phyloP scores from a whole-genome alignment of 192 early-diverging fungal species.

The Allomyces arbusculus region DNA sequence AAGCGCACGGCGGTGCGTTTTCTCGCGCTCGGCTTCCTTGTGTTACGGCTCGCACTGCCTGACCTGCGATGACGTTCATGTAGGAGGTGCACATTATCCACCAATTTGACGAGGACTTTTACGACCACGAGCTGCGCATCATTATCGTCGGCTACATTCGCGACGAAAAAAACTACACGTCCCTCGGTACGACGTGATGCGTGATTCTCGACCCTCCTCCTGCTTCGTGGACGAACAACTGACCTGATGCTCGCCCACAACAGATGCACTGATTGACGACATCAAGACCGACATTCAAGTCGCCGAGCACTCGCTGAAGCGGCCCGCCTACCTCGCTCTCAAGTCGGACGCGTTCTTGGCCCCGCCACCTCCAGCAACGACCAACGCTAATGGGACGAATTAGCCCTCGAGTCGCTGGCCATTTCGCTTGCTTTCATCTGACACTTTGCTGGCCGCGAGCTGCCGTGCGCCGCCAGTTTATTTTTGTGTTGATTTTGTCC shows the following conservation, averaged over 20 bases:
- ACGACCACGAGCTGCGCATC: conserved; percentile 61
- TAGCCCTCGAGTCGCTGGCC: too few relatives aligned
- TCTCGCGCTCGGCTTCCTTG: neutral
- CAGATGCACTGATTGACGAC: conserved; percentile 75
- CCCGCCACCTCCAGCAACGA: too few relatives aligned
- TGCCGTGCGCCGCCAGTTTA: too few relatives aligned
- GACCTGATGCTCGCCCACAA: neutral
- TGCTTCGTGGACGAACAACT: conserved; percentile 1
- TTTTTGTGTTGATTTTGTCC: too few relatives aligned
- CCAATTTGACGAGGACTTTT: conserved; percentile 73
- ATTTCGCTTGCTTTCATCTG: too few relatives aligned
- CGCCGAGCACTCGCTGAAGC: conserved; percentile 40
- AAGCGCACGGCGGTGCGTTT: conserved; percentile 63
- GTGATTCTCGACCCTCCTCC: neutral
- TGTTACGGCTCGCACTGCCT: neutral
- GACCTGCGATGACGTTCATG: neutral
- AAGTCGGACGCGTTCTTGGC: conserved; percentile 3
- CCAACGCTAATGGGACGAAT: too few relatives aligned
- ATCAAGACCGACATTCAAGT: conserved; percentile 76
- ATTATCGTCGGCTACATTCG: conserved; percentile 75
- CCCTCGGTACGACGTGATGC: conserved; percentile 36
- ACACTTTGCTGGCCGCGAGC: too few relatives aligned
- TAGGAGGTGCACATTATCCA: conserved; percentile 93
- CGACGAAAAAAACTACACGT: conserved; percentile 69
- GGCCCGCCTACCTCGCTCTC: conserved; percentile 30